Percentiles rank a stretch among this genome's conserved stretches.
These are phyloP conservation scores for Serendipita sp. DNA, from an alignment of 768 basidiomycete genomes.

Conservation along the genomic window DNA sequence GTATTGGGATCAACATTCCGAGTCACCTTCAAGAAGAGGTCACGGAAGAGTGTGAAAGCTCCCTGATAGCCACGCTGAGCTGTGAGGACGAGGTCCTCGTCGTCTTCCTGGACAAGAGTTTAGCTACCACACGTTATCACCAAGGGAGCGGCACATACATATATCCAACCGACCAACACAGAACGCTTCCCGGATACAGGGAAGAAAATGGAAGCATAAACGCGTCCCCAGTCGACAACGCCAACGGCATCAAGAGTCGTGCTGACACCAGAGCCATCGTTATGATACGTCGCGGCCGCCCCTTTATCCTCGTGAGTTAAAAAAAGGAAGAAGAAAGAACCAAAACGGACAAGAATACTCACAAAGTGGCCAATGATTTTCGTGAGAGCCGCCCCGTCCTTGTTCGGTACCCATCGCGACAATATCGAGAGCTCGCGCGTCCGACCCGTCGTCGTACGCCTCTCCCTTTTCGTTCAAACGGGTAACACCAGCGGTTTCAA, in stretches of 20 bases:
- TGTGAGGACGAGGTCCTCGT: conserved; percentile 10
- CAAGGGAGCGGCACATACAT: conserved; percentile 6
- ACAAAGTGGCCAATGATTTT: conserved; percentile 8
- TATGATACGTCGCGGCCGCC: background rate
- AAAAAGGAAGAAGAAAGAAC: too few relatives aligned
- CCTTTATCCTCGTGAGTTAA: too few relatives aligned
- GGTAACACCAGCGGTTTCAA: conserved; percentile 12
- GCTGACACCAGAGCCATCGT: background rate
- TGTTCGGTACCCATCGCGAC: conserved; percentile 13
- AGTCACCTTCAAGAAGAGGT: conserved; percentile 11
- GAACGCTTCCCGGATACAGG: conserved; percentile 9
- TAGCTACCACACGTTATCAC: background rate
- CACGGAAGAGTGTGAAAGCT: conserved; percentile 14
- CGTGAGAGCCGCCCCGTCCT: background rate
- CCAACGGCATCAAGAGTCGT: conserved; percentile 6
- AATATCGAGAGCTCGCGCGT: conserved; percentile 10
- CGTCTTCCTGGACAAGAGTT: conserved; percentile 2
- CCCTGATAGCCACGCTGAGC: conserved; percentile 10
- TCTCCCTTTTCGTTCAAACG: conserved; percentile 12
- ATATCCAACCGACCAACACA: conserved; percentile 13
- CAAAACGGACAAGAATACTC: too few relatives aligned
- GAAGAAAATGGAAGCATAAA: conserved; percentile 13
- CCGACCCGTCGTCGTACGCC: conserved; percentile 10
- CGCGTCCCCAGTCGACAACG: conserved; percentile 13
- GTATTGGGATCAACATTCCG: conserved; percentile 10